Evolutionary conservation across 345 rosid species (phyloP).

Genomic region (Murraya koenigii): DNA sequence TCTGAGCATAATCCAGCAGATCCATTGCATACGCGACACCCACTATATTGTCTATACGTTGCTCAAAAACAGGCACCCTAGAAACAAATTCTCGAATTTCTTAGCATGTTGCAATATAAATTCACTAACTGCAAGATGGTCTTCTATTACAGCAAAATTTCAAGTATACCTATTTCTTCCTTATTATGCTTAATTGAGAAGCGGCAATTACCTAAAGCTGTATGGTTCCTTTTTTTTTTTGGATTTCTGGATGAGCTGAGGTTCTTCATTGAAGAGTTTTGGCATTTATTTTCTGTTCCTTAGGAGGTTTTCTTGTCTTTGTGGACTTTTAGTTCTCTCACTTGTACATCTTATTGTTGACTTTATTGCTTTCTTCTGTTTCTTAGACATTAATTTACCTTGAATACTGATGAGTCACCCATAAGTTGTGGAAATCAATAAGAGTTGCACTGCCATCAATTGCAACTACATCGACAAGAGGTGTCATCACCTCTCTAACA

Average conservation of each 20-base stretch:
- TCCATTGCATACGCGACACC: constrained; percentile 99
- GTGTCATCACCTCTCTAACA: constrained; percentile 99
- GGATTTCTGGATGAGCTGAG: not conserved
- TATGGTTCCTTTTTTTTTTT: rapidly evolving
- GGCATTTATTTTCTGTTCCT: not conserved
- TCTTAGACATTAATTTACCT: constrained; percentile 39
- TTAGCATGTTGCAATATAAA: constrained; percentile 23
- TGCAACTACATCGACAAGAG: constrained; percentile 98
- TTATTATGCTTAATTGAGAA: not conserved
- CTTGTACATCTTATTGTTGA: not conserved
- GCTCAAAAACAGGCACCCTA: constrained; percentile 99
- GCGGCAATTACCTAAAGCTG: not conserved
- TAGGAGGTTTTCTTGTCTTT: not conserved
- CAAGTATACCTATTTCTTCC: not conserved
- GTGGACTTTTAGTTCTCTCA: not conserved
- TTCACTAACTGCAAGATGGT: constrained; percentile 6
- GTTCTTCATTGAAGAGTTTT: not conserved
- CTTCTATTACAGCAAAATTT: not conserved
- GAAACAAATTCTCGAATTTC: constrained; percentile 10
- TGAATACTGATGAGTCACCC: constrained; percentile 98
- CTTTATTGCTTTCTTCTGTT: not conserved
- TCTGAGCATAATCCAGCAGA: constrained; percentile 85
- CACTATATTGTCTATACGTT: constrained; percentile 93
- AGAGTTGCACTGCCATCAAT: constrained; percentile 82
- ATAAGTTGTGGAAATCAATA: constrained; percentile 78